Conservation (phyloP, 176 grass and related monocot species). For the Tuctoria greenei region DNA sequence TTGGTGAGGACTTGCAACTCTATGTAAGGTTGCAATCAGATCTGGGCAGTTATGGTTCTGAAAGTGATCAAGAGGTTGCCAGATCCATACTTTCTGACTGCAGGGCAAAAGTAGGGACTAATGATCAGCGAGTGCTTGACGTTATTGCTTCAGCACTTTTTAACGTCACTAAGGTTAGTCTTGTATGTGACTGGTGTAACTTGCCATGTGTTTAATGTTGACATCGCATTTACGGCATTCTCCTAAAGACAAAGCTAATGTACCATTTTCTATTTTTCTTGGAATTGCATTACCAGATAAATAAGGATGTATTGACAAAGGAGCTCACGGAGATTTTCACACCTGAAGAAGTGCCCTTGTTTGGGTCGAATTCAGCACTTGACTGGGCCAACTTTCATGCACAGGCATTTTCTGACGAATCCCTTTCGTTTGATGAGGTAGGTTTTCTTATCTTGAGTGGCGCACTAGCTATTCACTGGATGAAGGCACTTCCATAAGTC, state of each 20-base stretch:
- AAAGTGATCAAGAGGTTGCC: slow-evolving; percentile 67
- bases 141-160: slow-evolving; percentile 57
- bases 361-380: slow-evolving; percentile 69
- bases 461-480: slow-evolving; percentile 14
- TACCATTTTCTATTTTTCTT: slow-evolving; percentile 30
- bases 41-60: slow-evolving; percentile 70
- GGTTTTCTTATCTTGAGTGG: slow-evolving; percentile 2
- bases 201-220: slow-evolving; percentile 28
- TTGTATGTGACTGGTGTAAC: slow-evolving; percentile 4
- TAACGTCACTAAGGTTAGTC: slow-evolving; percentile 64
- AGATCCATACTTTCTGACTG: slow-evolving; percentile 62
- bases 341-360: slow-evolving; percentile 82
- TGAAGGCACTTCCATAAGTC: slow-evolving; percentile 4
- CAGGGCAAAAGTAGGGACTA: slow-evolving; percentile 45
- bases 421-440: slow-evolving; percentile 94
- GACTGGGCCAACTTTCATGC: slow-evolving; percentile 65
- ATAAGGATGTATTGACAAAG: slow-evolving; percentile 54
- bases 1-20: slow-evolving; percentile 89
- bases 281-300: slow-evolving; percentile 51
- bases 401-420: slow-evolving; percentile 85
- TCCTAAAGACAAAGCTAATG: slow-evolving; percentile 16
- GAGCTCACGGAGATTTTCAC: slow-evolving; percentile 71
- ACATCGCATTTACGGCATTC: slow-evolving; percentile 12
- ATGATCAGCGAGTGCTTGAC: slow-evolving; percentile 65
- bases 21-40: slow-evolving; percentile 84